These are phyloP conservation scores for Clarireedia homoeocarpa DNA, from an alignment of 2,329 filamentous ascomycete genomes.

Conservation along the genomic window DNA sequence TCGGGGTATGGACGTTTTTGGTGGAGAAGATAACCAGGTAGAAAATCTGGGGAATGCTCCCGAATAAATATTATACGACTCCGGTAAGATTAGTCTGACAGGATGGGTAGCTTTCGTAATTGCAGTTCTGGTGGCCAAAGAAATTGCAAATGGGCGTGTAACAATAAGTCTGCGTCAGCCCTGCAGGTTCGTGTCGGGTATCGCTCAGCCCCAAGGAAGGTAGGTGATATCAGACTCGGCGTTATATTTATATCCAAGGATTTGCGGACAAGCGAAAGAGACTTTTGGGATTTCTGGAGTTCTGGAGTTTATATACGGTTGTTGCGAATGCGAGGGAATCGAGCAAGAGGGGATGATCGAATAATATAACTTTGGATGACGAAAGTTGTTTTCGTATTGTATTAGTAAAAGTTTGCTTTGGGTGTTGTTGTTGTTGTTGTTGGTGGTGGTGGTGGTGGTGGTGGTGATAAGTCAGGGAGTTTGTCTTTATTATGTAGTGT, in stretches of 20 bases:
- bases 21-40: not conserved
- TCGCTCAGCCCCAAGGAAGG: not conserved
- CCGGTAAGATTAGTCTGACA: not conserved
- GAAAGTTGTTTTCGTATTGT: no score
- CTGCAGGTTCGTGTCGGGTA: constrained; percentile 5
- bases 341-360: not conserved
- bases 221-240: not conserved
- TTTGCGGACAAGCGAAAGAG: not conserved
- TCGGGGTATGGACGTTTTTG: no score
- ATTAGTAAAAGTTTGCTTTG: no score
- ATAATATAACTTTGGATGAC: no score
- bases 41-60: not conserved
- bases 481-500: no score
- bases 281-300: not conserved
- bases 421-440: not conserved
- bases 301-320: not conserved
- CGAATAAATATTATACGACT: not conserved
- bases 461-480: not conserved
- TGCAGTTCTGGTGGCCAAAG: not conserved
- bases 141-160: not conserved
- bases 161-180: constrained; percentile 9
- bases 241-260: not conserved
- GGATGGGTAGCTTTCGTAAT: not conserved
- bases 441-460: not conserved
- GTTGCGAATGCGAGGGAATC: not conserved